A percentile compares a stretch with the other conserved stretches of the same genome.
Evolutionary conservation across 2,329 filamentous ascomycete genomes (phyloP).

Genomic region (Madurella fahalii): DNA sequence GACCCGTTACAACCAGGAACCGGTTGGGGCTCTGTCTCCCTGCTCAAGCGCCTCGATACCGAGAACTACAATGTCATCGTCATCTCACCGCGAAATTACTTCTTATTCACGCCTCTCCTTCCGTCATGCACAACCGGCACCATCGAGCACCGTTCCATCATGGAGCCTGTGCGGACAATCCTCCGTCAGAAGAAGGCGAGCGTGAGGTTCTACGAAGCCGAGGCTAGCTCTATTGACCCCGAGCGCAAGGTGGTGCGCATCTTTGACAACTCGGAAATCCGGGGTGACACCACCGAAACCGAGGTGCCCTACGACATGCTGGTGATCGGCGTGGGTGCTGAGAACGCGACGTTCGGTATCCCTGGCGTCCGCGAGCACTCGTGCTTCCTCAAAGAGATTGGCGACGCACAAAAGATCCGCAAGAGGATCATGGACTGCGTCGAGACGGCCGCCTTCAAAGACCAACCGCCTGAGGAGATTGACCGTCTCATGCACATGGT

Average conservation of each 20-base stretch:
- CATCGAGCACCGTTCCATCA: constrained; percentile 98
- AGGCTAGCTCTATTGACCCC: constrained; percentile 91
- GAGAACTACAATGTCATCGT: constrained; percentile 99
- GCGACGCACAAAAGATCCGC: constrained; percentile 90
- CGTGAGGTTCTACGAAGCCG: constrained; percentile 97
- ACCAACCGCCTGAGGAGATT: constrained; percentile 80
- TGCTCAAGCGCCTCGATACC: constrained; percentile 97
- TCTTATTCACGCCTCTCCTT: constrained; percentile 96
- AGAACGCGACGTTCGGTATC: constrained; percentile 98
- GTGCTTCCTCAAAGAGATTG: constrained; percentile 98
- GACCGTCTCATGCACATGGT: constrained; percentile 98
- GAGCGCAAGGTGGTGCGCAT: constrained; percentile 85
- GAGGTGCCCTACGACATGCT: constrained; percentile 98
- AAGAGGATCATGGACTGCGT: constrained; percentile 99
- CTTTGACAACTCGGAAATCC: constrained; percentile 88
- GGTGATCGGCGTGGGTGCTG: constrained; percentile 92
- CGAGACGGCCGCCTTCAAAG: constrained; percentile 98
- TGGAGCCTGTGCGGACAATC: constrained; percentile 97
- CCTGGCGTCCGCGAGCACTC: constrained; percentile 91
- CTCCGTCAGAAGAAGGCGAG: constrained; percentile 88
- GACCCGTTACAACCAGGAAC: constrained; percentile 58
- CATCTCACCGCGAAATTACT: constrained; percentile 98
- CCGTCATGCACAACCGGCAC: constrained; percentile 96
- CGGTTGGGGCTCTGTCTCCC: constrained; percentile 91
- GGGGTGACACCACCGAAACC: constrained; percentile 74